Conservation (phyloP, 1,284 basidiomycete species). For the Cutaneotrichosporon arboriforme region DNA sequence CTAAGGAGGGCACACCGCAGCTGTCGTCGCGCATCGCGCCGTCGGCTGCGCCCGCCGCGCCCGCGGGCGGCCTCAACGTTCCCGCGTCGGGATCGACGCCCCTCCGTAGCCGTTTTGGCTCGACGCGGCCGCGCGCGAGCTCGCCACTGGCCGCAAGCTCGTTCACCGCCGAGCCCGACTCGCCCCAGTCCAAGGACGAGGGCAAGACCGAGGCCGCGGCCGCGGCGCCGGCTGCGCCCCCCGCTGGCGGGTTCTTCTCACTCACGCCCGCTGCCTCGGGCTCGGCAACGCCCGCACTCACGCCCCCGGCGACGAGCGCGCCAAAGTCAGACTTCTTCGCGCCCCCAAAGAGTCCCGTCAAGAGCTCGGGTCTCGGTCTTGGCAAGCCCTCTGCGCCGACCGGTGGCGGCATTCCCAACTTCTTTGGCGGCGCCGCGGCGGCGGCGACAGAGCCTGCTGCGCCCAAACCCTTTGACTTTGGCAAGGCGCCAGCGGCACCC, state of each 20-base stretch:
- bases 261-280: slow-evolving; percentile 6
- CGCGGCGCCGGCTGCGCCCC: slow-evolving; percentile 3
- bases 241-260: slow-evolving; percentile 22
- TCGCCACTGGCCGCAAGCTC: slow-evolving; percentile 40
- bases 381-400: slow-evolving; percentile 27
- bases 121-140: slow-evolving; percentile 36
- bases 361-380: slow-evolving; percentile 19
- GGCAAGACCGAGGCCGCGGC: background rate
- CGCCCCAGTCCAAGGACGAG: slow-evolving; percentile 24
- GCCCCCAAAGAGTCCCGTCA: slow-evolving; percentile 7
- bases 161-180: slow-evolving; percentile 36
- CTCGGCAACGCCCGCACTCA: slow-evolving; percentile 13
- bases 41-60: slow-evolving; percentile 5
- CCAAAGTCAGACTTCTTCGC: slow-evolving; percentile 25
- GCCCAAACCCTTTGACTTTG: slow-evolving; percentile 29
- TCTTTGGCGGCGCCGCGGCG: slow-evolving; percentile 9
- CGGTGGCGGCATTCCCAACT: slow-evolving; percentile 13
- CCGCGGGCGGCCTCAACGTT: slow-evolving; percentile 12
- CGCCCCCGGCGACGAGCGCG: slow-evolving; percentile 24
- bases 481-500: slow-evolving; percentile 8
- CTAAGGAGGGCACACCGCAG: slow-evolving; percentile 1
- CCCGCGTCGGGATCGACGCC: slow-evolving; percentile 22
- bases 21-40: slow-evolving; percentile 17
- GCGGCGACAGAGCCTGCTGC: slow-evolving; percentile 10
- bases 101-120: slow-evolving; percentile 12